Conservation (phyloP, 306 rosid genomes). For the Cucurbita ficifolia region DNA sequence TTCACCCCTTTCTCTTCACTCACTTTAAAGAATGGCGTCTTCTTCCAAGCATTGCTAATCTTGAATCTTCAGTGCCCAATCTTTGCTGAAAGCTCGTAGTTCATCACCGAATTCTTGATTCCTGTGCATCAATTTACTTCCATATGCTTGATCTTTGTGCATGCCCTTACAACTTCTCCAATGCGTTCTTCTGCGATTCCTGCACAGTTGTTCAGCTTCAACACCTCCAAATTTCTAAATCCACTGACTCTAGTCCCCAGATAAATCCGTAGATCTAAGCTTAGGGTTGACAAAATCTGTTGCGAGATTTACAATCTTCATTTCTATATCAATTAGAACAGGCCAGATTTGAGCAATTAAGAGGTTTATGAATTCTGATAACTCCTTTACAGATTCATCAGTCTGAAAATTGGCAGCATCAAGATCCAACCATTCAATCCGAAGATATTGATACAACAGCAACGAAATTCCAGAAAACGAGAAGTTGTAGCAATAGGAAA, state of each 20-base stretch:
- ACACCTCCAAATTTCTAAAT: slow-evolving; percentile 23
- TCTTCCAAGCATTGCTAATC: slow-evolving; percentile 34
- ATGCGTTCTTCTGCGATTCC: slow-evolving; percentile 27
- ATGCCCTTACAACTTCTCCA: slow-evolving; percentile 24
- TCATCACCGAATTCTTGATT: slow-evolving; percentile 13
- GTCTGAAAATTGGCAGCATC: slow-evolving; percentile 14
- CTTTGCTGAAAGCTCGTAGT: slow-evolving; percentile 28
- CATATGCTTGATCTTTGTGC: slow-evolving; percentile 32
- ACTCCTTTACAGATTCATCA: slow-evolving; percentile 21
- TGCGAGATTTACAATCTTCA: slow-evolving; percentile 23
- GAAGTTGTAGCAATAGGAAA: slow-evolving; percentile 17
- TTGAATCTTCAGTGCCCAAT: slow-evolving; percentile 29
- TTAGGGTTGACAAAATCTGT: slow-evolving; percentile 10
- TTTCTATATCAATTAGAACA: slow-evolving; percentile 23
- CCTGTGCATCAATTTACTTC: slow-evolving; percentile 13
- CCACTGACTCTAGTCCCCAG: slow-evolving; percentile 9
- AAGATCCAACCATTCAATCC: slow-evolving; percentile 39
- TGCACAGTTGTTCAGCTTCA: slow-evolving; percentile 26
- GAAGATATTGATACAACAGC: slow-evolving; percentile 24
- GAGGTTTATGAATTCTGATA: slow-evolving; percentile 32
- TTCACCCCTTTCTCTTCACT: slow-evolving; percentile 38
- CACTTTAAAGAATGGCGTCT: slow-evolving; percentile 33
- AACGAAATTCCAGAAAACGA: slow-evolving; percentile 23
- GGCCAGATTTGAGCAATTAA: slow-evolving; percentile 20
- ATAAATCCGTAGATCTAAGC: slow-evolving; percentile 31